Conservation (phyloP, 306 rosid genomes). For the Medicago arabica region DNA sequence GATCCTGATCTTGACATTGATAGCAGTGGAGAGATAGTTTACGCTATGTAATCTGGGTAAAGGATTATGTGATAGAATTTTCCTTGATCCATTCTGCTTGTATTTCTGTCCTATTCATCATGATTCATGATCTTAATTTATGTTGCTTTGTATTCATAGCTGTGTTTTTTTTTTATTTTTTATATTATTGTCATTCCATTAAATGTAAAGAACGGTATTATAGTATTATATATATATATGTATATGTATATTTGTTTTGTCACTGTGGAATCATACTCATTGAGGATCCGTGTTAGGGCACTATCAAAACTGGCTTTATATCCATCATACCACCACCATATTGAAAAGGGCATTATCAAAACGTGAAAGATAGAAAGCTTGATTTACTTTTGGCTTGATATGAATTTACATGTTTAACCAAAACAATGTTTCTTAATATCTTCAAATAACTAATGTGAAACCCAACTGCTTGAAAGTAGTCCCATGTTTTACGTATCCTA, state of each 20-base stretch:
- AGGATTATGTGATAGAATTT: slow-evolving; percentile 45
- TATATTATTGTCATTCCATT: neutral
- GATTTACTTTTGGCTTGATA: no score
- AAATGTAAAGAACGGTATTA: neutral
- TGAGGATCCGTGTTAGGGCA: neutral
- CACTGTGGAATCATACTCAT: neutral
- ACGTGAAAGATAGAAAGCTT: no score
- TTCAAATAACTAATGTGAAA: no score
- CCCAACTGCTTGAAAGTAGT: no score
- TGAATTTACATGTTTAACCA: no score
- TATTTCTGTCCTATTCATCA: slow-evolving; percentile 27
- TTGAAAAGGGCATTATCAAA: neutral
- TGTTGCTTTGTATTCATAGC: slow-evolving; percentile 27
- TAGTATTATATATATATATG: neutral
- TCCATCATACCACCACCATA: neutral
- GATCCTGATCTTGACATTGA: slow-evolving; percentile 89
- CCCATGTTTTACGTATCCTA: no score
- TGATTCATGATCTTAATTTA: slow-evolving; percentile 29
- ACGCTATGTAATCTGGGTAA: slow-evolving; percentile 67
- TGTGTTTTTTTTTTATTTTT: neutral
- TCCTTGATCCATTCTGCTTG: slow-evolving; percentile 41
- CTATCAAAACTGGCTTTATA: neutral
- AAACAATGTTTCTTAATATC: no score
- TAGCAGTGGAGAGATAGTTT: slow-evolving; percentile 92
- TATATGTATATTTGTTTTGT: neutral